These are phyloP conservation scores for Saccharomycopsis sp. DNA, from an alignment of 805 yeast species.

Conservation along the genomic window DNA sequence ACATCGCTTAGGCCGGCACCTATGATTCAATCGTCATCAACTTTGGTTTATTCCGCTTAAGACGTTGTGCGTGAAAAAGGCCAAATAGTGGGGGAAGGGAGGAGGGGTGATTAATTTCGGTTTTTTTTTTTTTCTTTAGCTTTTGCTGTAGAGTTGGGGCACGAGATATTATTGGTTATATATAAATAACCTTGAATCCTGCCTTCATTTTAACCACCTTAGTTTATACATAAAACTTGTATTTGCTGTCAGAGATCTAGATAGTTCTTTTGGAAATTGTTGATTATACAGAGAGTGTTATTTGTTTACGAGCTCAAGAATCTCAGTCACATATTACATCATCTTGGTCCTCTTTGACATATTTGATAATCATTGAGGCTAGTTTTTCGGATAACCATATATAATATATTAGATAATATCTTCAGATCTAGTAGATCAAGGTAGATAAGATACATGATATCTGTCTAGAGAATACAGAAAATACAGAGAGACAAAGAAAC, in stretches of 20 bases:
- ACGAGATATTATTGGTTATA: neutral
- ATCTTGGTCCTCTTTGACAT: no score
- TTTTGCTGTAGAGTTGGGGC: neutral
- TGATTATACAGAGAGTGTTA: neutral
- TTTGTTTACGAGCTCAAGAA: neutral
- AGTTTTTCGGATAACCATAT: no score
- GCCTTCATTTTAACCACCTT: neutral
- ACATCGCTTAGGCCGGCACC: neutral
- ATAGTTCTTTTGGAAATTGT: neutral
- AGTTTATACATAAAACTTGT: neutral
- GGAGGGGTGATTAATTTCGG: neutral
- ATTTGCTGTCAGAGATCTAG: neutral
- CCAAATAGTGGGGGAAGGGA: constrained; percentile 2
- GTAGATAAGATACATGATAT: no score
- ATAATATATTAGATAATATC: no score
- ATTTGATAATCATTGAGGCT: no score
- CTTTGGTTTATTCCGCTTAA: neutral
- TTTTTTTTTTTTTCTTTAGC: neutral
- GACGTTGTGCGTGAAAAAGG: neutral
- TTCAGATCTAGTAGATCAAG: no score
- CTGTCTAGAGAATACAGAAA: no score
- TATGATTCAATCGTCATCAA: neutral
- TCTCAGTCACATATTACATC: no score
- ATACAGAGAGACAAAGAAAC: no score
- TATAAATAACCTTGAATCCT: neutral